Percentiles rank a stretch among this genome's conserved stretches.
Conservation (phyloP, 2,329 filamentous ascomycete genomes). For the Lasiodiplodia citricola region DNA sequence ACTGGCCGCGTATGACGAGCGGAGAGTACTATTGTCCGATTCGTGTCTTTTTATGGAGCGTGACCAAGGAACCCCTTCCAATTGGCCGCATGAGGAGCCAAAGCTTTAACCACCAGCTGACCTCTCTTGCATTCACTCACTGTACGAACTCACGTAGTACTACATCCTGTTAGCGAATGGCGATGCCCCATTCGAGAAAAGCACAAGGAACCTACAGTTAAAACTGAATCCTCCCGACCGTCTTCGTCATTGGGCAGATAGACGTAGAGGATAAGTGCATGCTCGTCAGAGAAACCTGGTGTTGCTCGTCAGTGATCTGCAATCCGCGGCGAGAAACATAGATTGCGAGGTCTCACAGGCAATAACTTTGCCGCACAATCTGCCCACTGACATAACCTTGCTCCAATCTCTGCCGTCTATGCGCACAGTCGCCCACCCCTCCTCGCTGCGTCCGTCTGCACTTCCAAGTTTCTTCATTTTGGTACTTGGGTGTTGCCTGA, state of each 20-base stretch:
- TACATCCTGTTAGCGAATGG: slow-evolving; percentile 35
- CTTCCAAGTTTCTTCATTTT: slow-evolving; percentile 67
- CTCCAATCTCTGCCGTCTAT: slow-evolving; percentile 97
- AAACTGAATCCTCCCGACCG: slow-evolving; percentile 71
- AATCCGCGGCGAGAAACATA: slow-evolving; percentile 21
- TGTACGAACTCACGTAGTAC: slow-evolving; percentile 66
- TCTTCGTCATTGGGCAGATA: slow-evolving; percentile 76
- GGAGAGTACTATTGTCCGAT: slow-evolving; percentile 21
- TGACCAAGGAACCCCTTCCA: not conserved
- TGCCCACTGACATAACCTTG: slow-evolving; percentile 87
- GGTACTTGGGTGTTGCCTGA: slow-evolving; percentile 83
- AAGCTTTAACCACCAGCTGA: slow-evolving; percentile 15
- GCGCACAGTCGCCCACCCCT: slow-evolving; percentile 85
- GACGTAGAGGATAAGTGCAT: slow-evolving; percentile 82
- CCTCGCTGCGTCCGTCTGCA: slow-evolving; percentile 69
- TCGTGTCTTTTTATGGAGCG: slow-evolving; percentile 22
- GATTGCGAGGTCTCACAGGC: slow-evolving; percentile 67
- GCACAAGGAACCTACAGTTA: slow-evolving; percentile 63
- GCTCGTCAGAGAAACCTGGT: slow-evolving; percentile 72
- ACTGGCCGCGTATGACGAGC: slow-evolving; percentile 6
- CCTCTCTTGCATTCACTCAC: slow-evolving; percentile 36
- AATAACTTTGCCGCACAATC: slow-evolving; percentile 88
- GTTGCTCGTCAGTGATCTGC: slow-evolving; percentile 15
- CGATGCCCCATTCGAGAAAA: not conserved
- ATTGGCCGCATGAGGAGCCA: slow-evolving; percentile 6